These are phyloP conservation scores for Candida awuae DNA, from an alignment of 805 yeast genomes.

Conservation along the genomic window DNA sequence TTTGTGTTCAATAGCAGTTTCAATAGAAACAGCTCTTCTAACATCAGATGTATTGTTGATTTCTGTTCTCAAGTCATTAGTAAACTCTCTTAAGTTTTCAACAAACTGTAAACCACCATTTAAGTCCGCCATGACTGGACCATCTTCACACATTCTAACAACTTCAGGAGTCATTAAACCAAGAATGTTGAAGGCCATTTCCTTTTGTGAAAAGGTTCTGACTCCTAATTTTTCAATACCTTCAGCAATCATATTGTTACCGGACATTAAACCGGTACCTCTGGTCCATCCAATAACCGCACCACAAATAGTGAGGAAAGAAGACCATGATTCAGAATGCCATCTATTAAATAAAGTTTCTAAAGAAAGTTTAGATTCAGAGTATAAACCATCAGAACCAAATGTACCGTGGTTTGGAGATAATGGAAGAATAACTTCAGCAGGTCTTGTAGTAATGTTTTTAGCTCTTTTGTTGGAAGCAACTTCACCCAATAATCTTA, in stretches of 20 bases:
- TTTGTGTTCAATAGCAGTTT: constrained; percentile 79
- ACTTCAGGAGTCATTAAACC: constrained; percentile 89
- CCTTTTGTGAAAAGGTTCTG: constrained; percentile 96
- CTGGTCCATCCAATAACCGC: constrained; percentile 99
- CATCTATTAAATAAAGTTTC: constrained; percentile 98
- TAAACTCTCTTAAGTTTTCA: constrained; percentile 83
- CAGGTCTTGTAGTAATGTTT: constrained; percentile 90
- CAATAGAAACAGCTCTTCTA: constrained; percentile 91
- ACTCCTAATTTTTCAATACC: constrained; percentile 95
- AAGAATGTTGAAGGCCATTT: constrained; percentile 96
- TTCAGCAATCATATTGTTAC: constrained; percentile 94
- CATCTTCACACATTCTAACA: constrained; percentile 78
- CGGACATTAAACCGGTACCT: constrained; percentile 99
- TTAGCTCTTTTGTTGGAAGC: constrained; percentile 72
- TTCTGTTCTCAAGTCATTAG: constrained; percentile 69
- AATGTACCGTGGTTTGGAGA: constrained; percentile 99
- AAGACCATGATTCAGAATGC: constrained; percentile 95
- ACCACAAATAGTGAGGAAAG: constrained; percentile 93
- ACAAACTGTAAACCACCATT: constrained; percentile 97
- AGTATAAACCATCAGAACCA: constrained; percentile 96
- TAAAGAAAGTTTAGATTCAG: constrained; percentile 91
- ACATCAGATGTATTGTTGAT: constrained; percentile 78
- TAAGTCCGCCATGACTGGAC: constrained; percentile 95
- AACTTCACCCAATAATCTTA: constrained; percentile 86
- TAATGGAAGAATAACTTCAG: constrained; percentile 91